Evolutionary conservation across 108 stramenopile genomes (phyloP).

Genomic region (Cyclotella distinguenda): DNA sequence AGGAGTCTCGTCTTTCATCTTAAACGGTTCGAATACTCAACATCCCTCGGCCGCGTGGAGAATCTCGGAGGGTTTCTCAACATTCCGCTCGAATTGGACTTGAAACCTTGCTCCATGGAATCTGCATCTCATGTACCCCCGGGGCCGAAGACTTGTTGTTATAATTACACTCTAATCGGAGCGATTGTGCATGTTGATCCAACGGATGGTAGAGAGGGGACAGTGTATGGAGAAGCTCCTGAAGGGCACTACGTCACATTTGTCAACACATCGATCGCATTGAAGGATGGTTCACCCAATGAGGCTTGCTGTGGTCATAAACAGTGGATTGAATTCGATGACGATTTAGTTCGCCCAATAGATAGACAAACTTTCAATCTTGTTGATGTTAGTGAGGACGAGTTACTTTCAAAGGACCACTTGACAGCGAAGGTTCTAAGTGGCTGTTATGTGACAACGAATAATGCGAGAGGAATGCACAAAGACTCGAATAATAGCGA

Average conservation of each 20-base stretch:
- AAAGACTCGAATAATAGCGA: background rate
- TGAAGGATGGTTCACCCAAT: background rate
- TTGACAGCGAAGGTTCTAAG: slow-evolving; percentile 16
- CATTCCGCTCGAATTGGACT: slow-evolving; percentile 27
- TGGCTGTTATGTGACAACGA: slow-evolving; percentile 15
- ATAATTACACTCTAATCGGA: slow-evolving; percentile 23
- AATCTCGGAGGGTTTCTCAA: slow-evolving; percentile 15
- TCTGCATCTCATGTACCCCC: background rate
- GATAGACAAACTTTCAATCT: background rate
- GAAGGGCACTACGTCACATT: slow-evolving; percentile 46
- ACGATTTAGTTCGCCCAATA: slow-evolving; percentile 20
- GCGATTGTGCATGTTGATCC: slow-evolving; percentile 44
- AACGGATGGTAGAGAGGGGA: slow-evolving; percentile 7
- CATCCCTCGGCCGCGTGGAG: slow-evolving; percentile 21
- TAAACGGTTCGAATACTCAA: slow-evolving; percentile 39
- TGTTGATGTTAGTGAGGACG: slow-evolving; percentile 7
- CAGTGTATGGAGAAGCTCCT: slow-evolving; percentile 15
- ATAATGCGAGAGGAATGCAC: background rate
- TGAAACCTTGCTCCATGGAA: slow-evolving; percentile 26
- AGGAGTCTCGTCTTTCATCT: slow-evolving; percentile 37
- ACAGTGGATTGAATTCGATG: slow-evolving; percentile 30
- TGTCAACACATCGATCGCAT: background rate
- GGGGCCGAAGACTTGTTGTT: slow-evolving; percentile 3
- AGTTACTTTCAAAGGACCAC: slow-evolving; percentile 2
- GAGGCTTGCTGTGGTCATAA: background rate